Base-by-base conservation (phyloP, 78 protist genomes). In the Protostelium mycophagum region DNA sequence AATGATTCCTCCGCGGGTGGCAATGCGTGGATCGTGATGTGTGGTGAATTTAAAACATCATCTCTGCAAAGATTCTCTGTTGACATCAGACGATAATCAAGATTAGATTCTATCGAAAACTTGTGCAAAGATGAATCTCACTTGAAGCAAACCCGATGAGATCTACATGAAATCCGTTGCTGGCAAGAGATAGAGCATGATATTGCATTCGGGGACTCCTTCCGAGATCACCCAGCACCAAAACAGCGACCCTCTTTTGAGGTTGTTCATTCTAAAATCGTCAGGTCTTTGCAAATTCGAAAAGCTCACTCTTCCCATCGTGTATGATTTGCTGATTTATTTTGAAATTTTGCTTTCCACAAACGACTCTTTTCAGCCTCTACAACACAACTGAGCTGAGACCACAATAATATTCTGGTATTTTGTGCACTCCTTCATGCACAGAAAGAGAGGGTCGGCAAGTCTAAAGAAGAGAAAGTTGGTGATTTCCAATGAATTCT, bases 201-300 rank as follows among this genome's bases (percentile, higher is more conserved):
- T 96, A 95, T 87, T 94, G 96, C 99, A 99, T 99, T 31, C 99
- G 91, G 36, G 99, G 99, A 1, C 95, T 84, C 35, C 97, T 91
- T 25, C 99, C 99, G 31, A 98, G 85, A 84, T 99, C 99, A n/a
- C 99, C 99, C 9, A 98, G 88, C 5, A 99, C 99, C 38, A 98
- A 91, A 25, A 98, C 97, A 85, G 95, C 93, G 25, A 93, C 93
- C 83, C 89, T 38, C 86, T 90, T 90, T 31, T 36, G 9, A n/a
- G 1, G n/a, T 0, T 23, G 31, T 31, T 88, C 84, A 63, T 31
- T 85, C 73, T 51, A 51, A 25, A 5, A 16, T 51, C 73, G 73
- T 16, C 16, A 16, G 73, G 73, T 16, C 5, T 5, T 25, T 51
- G 31, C 31, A 5, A 51, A 51, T 25, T 51, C 31, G 16, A 16